Evolutionary conservation across 306 rosid species (phyloP), one percentile per base, ranked within the genome.

Genomic region (Cercis canadensis): DNA sequence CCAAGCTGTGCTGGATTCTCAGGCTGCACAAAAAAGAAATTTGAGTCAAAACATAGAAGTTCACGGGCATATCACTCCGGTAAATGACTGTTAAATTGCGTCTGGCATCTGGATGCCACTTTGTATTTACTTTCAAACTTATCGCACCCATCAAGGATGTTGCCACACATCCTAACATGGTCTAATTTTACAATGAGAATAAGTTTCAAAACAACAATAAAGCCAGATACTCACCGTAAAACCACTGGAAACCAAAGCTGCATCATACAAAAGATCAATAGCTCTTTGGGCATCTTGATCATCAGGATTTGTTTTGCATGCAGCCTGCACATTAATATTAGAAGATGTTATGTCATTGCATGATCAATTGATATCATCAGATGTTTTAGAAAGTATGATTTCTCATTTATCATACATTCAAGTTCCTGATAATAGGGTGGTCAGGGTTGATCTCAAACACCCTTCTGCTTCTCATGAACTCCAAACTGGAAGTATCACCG

Each of bases 181-280:
- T 33, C 39, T 8, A 66, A 49, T 69, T 65, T 67, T 61, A 43
- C 21, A 37, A 41, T 39, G n/a, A 45, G 1, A 15, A 62, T n/a
- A 18, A 17, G 24, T 62, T 65, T 58, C 50, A 24, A 37, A 29
- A 58, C 33, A 69, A 53, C 3, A 51, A 69, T 67, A 19, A 6
- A 72, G 21, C 6, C 49, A 49, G 33, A 33, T 44, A 78, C 86
- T 85, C 71, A 95, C 97, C 54, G 97, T 89, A 63, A 78, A 95
- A 41, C 97, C 99, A 70, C 97, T 95, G 51, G 99, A 89, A 72
- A 95, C 97, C 84, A 95, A 77, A 68, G 99, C 99, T 43, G 99
- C 87, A 77, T 92, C 97, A 36, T 89, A 95, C 81, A 95, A 57
- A 79, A 95, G 97, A 82, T 91, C 99, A 29, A 95, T 83, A 43